Conservation (phyloP, 208 protist genomes). For the Leptomonas seymouri region DNA sequence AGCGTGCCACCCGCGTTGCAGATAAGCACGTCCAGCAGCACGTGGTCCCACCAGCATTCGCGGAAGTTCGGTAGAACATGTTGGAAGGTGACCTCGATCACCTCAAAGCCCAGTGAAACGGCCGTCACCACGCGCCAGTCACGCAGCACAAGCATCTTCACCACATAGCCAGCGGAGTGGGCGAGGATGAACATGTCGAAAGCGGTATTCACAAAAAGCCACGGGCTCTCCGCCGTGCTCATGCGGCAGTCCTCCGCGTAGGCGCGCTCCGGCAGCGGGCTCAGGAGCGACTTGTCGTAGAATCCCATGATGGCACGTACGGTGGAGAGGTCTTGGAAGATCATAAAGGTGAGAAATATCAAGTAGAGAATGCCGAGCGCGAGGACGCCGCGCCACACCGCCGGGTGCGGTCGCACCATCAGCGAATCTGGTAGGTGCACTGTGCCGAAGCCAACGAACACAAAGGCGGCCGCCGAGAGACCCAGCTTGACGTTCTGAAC, state of each 20-base stretch:
- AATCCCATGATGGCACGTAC: slow-evolving; percentile 59
- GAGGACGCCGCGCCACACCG: slow-evolving; percentile 94
- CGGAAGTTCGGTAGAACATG: slow-evolving; percentile 96
- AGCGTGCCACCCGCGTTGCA: slow-evolving; percentile 96
- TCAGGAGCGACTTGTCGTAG: slow-evolving; percentile 83
- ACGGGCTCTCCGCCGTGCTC: slow-evolving; percentile 83
- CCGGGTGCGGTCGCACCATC: slow-evolving; percentile 96
- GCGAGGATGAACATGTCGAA: slow-evolving; percentile 96
- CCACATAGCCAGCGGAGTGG: slow-evolving; percentile 94
- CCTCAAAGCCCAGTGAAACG: slow-evolving; percentile 94
- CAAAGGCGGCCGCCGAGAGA: slow-evolving; percentile 57
- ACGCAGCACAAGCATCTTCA: slow-evolving; percentile 94
- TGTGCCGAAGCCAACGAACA: slow-evolving; percentile 92
- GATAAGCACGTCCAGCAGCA: slow-evolving; percentile 95
- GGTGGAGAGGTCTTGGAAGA: slow-evolving; percentile 90
- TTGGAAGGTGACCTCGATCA: slow-evolving; percentile 95
- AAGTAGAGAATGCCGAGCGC: slow-evolving; percentile 93
- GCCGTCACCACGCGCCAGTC: slow-evolving; percentile 91
- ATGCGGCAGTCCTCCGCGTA: slow-evolving; percentile 96
- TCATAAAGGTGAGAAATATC: slow-evolving; percentile 88
- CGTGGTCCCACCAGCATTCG: slow-evolving; percentile 99
- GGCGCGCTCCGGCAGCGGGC: slow-evolving; percentile 76
- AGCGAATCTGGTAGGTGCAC: slow-evolving; percentile 92
- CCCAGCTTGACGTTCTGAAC: slow-evolving; percentile 70
- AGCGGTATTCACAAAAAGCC: slow-evolving; percentile 72